Percentiles rank a stretch among this genome's conserved stretches.
Evolutionary conservation across 345 rosid species (phyloP).

Genomic region (Durio zibethinus): DNA sequence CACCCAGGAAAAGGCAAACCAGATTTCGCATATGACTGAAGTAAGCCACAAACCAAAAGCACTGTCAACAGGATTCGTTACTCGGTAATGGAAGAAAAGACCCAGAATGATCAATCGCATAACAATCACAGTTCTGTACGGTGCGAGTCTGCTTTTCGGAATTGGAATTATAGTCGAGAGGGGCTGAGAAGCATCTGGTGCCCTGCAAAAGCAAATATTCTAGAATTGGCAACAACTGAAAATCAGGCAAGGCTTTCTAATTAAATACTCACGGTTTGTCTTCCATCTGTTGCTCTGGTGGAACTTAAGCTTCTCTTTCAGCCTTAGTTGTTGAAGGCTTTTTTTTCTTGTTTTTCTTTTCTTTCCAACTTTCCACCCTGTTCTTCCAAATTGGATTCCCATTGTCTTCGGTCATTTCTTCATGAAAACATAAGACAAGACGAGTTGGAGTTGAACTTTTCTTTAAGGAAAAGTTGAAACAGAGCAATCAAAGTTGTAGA

Average conservation of each 20-base stretch:
- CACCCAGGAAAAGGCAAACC: constrained; percentile 99
- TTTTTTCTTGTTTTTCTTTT: constrained; percentile 83
- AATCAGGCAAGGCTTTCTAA: too few relatives aligned
- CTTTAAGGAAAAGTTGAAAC: background rate
- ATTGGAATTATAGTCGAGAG: constrained; percentile 69
- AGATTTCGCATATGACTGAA: constrained; percentile 96
- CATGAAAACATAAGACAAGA: constrained; percentile 15
- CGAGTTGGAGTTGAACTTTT: background rate
- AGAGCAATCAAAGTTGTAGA: background rate
- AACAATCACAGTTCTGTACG: constrained; percentile 74
- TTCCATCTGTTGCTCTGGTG: constrained; percentile 86
- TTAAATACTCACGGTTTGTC: constrained; percentile 60
- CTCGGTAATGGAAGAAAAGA: constrained; percentile 88
- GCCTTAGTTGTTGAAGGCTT: constrained; percentile 47
- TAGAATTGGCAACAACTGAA: too few relatives aligned
- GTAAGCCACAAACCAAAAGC: constrained; percentile 85
- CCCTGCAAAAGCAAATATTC: constrained; percentile 39
- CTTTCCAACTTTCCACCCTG: constrained; percentile 97
- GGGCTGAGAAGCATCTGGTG: constrained; percentile 55
- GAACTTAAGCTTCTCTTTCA: constrained; percentile 61
- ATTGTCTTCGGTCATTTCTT: constrained; percentile 76
- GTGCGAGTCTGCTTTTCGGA: constrained; percentile 58
- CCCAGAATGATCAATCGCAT: constrained; percentile 77
- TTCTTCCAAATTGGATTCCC: constrained; percentile 98
- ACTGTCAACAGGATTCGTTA: constrained; percentile 90